Conservation (phyloP, 1,284 basidiomycete species). For the Cystobasidium pallidum region DNA sequence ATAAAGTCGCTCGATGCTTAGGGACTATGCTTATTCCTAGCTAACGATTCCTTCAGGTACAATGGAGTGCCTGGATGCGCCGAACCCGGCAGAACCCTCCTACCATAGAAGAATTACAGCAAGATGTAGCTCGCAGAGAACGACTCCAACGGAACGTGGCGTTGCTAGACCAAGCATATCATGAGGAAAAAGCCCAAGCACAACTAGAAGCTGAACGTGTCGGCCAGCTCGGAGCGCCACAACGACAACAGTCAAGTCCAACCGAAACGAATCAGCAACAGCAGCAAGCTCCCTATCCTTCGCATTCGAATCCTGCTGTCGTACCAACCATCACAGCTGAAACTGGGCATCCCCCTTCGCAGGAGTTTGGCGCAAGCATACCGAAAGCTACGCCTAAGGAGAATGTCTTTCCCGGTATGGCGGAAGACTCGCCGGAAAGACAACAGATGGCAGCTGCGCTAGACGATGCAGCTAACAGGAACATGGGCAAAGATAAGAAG, state of each 20-base stretch:
- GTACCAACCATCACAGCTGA: constrained; percentile 34
- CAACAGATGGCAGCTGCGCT: constrained; percentile 38
- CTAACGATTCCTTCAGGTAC: constrained; percentile 9
- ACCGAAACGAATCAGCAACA: not conserved
- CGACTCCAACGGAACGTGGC: constrained; percentile 33
- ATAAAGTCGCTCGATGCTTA: not conserved
- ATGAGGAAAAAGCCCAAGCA: constrained; percentile 27
- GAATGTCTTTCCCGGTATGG: constrained; percentile 36
- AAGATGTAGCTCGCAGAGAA: constrained; percentile 25
- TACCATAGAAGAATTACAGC: constrained; percentile 37
- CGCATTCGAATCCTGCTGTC: constrained; percentile 34
- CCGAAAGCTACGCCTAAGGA: constrained; percentile 34
- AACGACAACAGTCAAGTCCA: not conserved
- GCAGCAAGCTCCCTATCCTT: constrained; percentile 32
- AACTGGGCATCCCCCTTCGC: constrained; percentile 38
- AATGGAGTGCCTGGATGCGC: constrained; percentile 43
- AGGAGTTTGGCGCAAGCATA: constrained; percentile 39
- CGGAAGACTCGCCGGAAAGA: constrained; percentile 40
- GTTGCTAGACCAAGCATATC: constrained; percentile 25
- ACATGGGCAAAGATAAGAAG: constrained; percentile 38
- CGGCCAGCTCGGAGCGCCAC: constrained; percentile 11
- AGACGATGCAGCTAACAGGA: constrained; percentile 31
- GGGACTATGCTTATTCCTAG: not conserved
- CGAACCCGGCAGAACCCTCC: constrained; percentile 34
- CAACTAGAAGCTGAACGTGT: constrained; percentile 29